These are phyloP conservation scores for Avicennia marina DNA, from an alignment of 257 asterid genomes.

Conservation along the genomic window DNA sequence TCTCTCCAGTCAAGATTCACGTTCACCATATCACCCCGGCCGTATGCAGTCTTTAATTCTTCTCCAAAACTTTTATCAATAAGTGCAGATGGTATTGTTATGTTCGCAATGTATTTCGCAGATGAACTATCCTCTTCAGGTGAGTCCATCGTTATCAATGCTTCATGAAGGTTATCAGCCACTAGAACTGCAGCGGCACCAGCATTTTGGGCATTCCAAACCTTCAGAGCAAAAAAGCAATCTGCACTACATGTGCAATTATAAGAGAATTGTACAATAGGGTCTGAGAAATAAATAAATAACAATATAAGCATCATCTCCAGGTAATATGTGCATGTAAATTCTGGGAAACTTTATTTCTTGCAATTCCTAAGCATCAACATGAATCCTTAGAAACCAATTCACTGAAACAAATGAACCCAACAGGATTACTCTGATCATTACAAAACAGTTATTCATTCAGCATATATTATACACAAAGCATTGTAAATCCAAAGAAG, in stretches of 20 bases:
- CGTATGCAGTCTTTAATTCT: constrained; percentile 31
- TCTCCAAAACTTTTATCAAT: constrained; percentile 41
- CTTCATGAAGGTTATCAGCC: constrained; percentile 40
- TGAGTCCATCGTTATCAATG: constrained; percentile 43
- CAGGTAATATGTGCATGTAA: too few relatives aligned
- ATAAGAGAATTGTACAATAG: neutral
- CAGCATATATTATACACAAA: too few relatives aligned
- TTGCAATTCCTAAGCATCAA: neutral
- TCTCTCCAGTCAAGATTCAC: constrained; percentile 55
- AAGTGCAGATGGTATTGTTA: constrained; percentile 49
- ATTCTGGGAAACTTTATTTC: neutral
- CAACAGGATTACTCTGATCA: too few relatives aligned
- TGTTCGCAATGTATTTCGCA: constrained; percentile 37
- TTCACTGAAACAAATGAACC: too few relatives aligned
- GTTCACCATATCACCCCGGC: constrained; percentile 40
- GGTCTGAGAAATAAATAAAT: neutral
- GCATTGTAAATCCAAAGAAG: neutral
- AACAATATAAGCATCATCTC: too few relatives aligned
- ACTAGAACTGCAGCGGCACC: constrained; percentile 56
- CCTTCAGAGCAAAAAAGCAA: constrained; percentile 48
- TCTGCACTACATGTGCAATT: constrained; percentile 26
- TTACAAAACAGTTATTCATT: too few relatives aligned
- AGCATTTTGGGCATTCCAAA: constrained; percentile 52
- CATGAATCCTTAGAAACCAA: neutral
- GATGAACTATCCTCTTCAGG: constrained; percentile 41